Base-by-base conservation (phyloP, 2,329 filamentous ascomycete species). In the Neobulgaria alba region DNA sequence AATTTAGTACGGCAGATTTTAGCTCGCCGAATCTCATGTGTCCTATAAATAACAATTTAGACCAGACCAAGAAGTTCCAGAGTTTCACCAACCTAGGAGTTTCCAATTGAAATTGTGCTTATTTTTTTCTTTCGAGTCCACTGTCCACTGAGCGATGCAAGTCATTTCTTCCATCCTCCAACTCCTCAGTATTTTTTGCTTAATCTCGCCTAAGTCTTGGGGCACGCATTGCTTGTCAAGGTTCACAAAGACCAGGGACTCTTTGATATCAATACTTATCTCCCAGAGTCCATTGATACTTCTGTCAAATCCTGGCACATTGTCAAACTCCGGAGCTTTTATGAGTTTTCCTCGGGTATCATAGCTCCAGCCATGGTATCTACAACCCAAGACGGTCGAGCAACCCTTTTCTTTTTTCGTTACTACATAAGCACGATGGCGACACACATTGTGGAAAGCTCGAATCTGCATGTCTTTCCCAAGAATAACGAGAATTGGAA, bases 361-460 rank as follows among this genome's bases (percentile, higher is more conserved):
- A 39, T 57, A 58, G 33, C 50, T 53, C 55, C 55, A 58, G 4
- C 55, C 55, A 44, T 58, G 55, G 36, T 58, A 58, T 39, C 50
- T 46, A 36, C 55, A 58, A 2, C 54, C 53, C 4, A 58, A 41
- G 5, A 58, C 50, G 2, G 39, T 51, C 5, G 54, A 51, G 21
- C 53, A 52, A 16, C 55, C 55, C 29, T 41, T 47, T 38, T 55
- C 48, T 40, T 57, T 58, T 33, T 55, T 53, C 1, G 53, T 52
- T 7, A 58, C 46, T 10, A 49, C 47, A 43, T 57, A 57, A 5
- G 54, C 55, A 5, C 55, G 53, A 42, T 58, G 55, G 5, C 55
- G 47, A 29, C 55, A 58, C 3, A 58, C 47, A 36, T 58, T 58
- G 30, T 58, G 55, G 31, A 58, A 58, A 10, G 49, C 46, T 19